These are phyloP conservation scores for Boletellus deceptivus DNA, from an alignment of 1,284 basidiomycete species.

Conservation along the genomic window DNA sequence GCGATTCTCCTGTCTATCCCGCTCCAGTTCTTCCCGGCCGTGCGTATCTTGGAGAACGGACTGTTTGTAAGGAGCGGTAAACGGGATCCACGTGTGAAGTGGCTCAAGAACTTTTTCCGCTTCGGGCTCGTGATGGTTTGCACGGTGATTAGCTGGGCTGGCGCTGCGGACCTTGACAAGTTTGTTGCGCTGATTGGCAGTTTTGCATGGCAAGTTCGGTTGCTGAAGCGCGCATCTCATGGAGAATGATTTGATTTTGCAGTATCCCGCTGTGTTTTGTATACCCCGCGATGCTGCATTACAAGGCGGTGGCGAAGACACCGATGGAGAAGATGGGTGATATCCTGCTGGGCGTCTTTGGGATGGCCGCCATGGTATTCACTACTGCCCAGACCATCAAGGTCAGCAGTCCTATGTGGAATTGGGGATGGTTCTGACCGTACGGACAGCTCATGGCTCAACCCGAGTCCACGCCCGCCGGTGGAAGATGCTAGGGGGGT, in stretches of 20 bases:
- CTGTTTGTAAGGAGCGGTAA: constrained; percentile 93
- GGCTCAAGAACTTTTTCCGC: constrained; percentile 94
- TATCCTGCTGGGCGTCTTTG: constrained; percentile 80
- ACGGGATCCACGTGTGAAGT: constrained; percentile 63
- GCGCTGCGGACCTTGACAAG: constrained; percentile 92
- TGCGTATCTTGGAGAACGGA: constrained; percentile 96
- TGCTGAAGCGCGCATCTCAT: constrained; percentile 3
- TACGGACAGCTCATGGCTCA: constrained; percentile 27
- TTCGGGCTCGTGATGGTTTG: constrained; percentile 75
- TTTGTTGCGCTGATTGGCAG: constrained; percentile 94
- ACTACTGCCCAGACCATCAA: constrained; percentile 80
- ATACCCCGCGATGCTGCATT: constrained; percentile 93
- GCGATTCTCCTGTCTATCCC: constrained; percentile 95
- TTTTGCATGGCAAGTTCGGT: constrained; percentile 80
- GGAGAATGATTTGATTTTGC: constrained; percentile 11
- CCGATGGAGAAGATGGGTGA: constrained; percentile 71
- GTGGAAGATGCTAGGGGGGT: constrained; percentile 21
- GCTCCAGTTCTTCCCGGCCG: constrained; percentile 95
- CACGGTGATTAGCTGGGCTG: constrained; percentile 77
- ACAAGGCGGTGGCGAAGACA: constrained; percentile 83
- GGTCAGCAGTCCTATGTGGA: constrained; percentile 36
- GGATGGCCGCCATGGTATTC: constrained; percentile 77
- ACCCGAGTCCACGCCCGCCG: constrained; percentile 14
- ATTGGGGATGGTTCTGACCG: constrained; percentile 15
- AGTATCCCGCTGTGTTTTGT: constrained; percentile 94